Conservation (phyloP, 129 eudicot genomes). For the Saussurea involucrata region DNA sequence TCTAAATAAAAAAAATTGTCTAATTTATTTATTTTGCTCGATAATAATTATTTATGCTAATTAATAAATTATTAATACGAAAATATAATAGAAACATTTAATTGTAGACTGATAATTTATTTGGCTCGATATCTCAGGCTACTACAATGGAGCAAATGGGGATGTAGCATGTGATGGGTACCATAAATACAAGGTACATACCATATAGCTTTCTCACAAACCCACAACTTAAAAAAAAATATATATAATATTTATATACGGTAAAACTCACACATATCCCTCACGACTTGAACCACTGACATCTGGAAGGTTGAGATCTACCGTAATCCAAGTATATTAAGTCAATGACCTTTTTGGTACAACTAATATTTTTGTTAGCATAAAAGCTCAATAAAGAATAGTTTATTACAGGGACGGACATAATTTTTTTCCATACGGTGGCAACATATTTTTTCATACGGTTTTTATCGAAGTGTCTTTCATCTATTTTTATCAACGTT, state of each 20-base stretch:
- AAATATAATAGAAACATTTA: too few species aligned
- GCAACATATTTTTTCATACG: too few species aligned
- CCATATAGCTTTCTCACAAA: neutral
- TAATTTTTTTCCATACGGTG: too few species aligned
- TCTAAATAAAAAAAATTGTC: too few species aligned
- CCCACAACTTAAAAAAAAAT: too few species aligned
- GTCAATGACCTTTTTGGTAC: neutral
- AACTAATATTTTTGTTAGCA: neutral
- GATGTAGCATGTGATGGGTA: conserved; percentile 78
- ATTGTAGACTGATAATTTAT: neutral
- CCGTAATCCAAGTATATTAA: neutral
- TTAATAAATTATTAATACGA: too few species aligned
- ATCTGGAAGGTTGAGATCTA: neutral
- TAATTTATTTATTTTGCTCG: too few species aligned
- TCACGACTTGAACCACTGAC: neutral
- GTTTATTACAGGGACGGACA: too few species aligned
- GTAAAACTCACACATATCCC: neutral
- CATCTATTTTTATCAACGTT: too few species aligned
- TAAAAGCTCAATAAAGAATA: neutral
- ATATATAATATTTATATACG: too few species aligned
- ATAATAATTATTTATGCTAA: too few species aligned
- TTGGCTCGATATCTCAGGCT: conserved; percentile 31
- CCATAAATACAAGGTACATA: conserved; percentile 80
- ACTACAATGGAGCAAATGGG: conserved; percentile 43
- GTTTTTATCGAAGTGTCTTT: too few species aligned